Evolutionary conservation across 108 stramenopile species (phyloP), one percentile per base, ranked within the genome.

Genomic region (Craspedostauros australis): DNA sequence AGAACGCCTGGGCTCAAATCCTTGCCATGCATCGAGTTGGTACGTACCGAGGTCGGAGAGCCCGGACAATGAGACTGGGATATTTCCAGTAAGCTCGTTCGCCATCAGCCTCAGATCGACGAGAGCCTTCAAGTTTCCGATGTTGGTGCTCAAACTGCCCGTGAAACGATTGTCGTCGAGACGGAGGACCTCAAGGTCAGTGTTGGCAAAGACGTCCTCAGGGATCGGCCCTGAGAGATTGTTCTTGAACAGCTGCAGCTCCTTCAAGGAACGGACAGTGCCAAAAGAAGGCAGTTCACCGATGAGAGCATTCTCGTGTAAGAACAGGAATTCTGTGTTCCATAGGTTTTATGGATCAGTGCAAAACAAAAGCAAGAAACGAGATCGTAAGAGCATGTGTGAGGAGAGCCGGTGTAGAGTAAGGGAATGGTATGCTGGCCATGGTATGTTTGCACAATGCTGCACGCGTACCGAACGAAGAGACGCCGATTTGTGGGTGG

Each of bases 171-270:
- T 77, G 25, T 60, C 24, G 45, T 70, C 75, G 27, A 77, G 15
- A 22, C 68, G 53, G 19, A 77, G 19, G 1, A 45, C 15, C 31
- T 55, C 64, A 6, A 75, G 44, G 4, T 29, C 44, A 2, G 48
- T 44, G 16, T 28, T 48, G 27, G 32, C 41, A 32, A 32, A 58
- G 14, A 75, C 36, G 6, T 22, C 18, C 44, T 50, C 41, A 0
- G 75, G 75, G 33, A 76, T 59, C 23, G 66, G 46, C 60, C 75
- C 75, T 9, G 50, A 40, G 30, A 76, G 23, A 41, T 50, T 50
- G 38, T 72, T 76, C 0, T 60, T 23, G n/a, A 54, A 41, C 8
- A 72, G 8, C 31, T 64, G 54, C 6, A 68, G 42, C 26, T 62
- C 54, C 9, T 29, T 23, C 19, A 76, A 15, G 20, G 5, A 36